A percentile compares a stretch with the other conserved stretches of the same genome.
Evolutionary conservation across 306 rosid species (phyloP).

Genomic region (Prinsepia uniflora): DNA sequence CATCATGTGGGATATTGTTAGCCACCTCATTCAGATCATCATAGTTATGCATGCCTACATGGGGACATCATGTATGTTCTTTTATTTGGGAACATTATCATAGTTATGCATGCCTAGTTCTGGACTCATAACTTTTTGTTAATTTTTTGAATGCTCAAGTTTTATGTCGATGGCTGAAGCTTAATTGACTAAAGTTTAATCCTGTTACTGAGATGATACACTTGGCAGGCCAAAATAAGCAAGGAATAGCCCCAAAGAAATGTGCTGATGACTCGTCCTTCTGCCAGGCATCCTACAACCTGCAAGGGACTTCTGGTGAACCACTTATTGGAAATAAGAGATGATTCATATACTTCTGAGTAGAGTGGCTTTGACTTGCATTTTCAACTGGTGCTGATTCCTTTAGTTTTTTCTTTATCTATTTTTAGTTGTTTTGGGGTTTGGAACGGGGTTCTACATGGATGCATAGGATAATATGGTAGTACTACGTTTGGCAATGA

Average conservation of each 20-base stretch:
- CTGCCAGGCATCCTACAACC: slow-evolving; percentile 1
- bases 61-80: not conserved
- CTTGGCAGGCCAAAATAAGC: slow-evolving; percentile 66
- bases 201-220: slow-evolving; percentile 22
- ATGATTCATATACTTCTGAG: slow-evolving; percentile 3
- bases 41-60: not conserved
- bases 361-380: slow-evolving; percentile 7
- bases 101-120: not conserved
- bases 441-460: not conserved
- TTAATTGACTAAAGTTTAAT: not conserved
- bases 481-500: not conserved
- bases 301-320: slow-evolving; percentile 27
- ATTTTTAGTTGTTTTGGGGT: not conserved
- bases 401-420: not conserved
- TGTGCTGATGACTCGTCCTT: slow-evolving; percentile 31
- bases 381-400: not conserved
- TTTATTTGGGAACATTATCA: too few species aligned
- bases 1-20: not conserved
- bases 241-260: slow-evolving; percentile 45
- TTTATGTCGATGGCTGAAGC: slow-evolving; percentile 1
- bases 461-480: not conserved
- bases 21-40: not conserved
- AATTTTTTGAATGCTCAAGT: not conserved
- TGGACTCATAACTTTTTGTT: not conserved
- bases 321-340: slow-evolving; percentile 24